These are phyloP conservation scores for Allium cepa DNA, from an alignment of 106 monocot species.

Conservation along the genomic window DNA sequence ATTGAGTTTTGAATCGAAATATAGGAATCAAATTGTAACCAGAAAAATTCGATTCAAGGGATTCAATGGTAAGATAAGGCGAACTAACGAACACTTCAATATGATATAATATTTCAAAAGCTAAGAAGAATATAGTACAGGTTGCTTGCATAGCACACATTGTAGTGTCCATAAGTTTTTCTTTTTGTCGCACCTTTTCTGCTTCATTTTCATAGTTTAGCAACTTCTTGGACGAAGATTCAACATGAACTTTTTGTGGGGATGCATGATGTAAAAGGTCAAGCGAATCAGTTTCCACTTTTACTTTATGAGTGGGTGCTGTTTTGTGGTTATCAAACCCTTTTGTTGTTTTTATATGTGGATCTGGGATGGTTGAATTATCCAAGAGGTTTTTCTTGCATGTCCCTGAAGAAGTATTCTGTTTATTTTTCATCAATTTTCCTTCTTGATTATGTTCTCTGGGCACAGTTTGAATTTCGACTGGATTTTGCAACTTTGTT, in stretches of 20 bases:
- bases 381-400: constrained; percentile 39
- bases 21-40: too few relatives aligned
- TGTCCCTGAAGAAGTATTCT: constrained; percentile 10
- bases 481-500: constrained; percentile 28
- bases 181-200: constrained; percentile 19
- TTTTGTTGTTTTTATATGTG: constrained; percentile 18
- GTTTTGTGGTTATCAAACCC: neutral
- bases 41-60: too few relatives aligned
- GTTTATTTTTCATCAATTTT: constrained; percentile 47
- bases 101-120: neutral
- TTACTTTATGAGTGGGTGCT: constrained; percentile 34
- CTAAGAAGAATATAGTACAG: too few relatives aligned
- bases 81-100: neutral
- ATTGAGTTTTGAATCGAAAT: too few relatives aligned
- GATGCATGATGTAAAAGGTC: constrained; percentile 26
- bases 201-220: constrained; percentile 37
- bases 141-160: constrained; percentile 34
- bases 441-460: constrained; percentile 50
- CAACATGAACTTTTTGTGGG: constrained; percentile 44
- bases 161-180: constrained; percentile 31
- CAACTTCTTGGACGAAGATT: constrained; percentile 34
- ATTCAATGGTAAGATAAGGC: neutral
- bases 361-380: constrained; percentile 15
- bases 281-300: constrained; percentile 22
- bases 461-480: constrained; percentile 16